A percentile compares a stretch with the other conserved stretches of the same genome.
phyloP scores from a whole-genome alignment of 805 yeast genomes.

The Brettanomyces naardenensis region DNA sequence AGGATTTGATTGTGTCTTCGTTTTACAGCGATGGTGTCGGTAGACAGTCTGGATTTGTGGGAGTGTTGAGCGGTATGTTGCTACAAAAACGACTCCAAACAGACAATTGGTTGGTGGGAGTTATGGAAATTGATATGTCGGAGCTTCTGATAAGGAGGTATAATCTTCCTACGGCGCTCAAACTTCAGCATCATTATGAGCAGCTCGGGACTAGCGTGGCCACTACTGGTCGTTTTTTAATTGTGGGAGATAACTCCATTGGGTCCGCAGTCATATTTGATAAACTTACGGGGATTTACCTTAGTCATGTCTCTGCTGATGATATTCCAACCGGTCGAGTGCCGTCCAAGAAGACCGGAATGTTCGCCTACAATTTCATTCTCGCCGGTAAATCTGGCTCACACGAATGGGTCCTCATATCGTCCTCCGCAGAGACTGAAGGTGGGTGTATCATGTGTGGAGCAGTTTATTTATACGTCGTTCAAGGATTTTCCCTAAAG shows the following conservation, averaged over 20 bases:
- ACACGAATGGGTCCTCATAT: constrained; percentile 23
- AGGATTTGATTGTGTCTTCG: constrained; percentile 38
- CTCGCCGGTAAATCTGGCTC: constrained; percentile 13
- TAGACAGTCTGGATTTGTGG: constrained; percentile 9
- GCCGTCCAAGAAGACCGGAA: constrained; percentile 16
- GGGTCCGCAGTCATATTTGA: constrained; percentile 31
- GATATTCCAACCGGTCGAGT: constrained; percentile 8
- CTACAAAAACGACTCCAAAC: constrained; percentile 2
- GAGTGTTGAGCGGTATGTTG: constrained; percentile 11
- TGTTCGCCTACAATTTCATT: constrained; percentile 23
- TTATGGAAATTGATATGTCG: not conserved
- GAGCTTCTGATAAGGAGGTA: not conserved
- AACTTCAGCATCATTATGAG: constrained; percentile 26
- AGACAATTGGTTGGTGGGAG: not conserved
- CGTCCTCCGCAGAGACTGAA: constrained; percentile 23
- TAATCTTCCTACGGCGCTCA: not conserved
- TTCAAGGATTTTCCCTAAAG: constrained; percentile 1
- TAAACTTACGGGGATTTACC: constrained; percentile 5
- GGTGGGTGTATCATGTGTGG: constrained; percentile 32
- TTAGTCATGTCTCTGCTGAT: not conserved
- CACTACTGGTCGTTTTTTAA: constrained; percentile 16
- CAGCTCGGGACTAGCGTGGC: constrained; percentile 34
- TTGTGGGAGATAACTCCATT: constrained; percentile 32
- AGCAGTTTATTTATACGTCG: constrained; percentile 24
- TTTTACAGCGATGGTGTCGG: constrained; percentile 28